Percentiles rank a stretch among this genome's conserved stretches.
Evolutionary conservation across 2,329 filamentous ascomycete species (phyloP).

Genomic region (Botrytis deweyae): DNA sequence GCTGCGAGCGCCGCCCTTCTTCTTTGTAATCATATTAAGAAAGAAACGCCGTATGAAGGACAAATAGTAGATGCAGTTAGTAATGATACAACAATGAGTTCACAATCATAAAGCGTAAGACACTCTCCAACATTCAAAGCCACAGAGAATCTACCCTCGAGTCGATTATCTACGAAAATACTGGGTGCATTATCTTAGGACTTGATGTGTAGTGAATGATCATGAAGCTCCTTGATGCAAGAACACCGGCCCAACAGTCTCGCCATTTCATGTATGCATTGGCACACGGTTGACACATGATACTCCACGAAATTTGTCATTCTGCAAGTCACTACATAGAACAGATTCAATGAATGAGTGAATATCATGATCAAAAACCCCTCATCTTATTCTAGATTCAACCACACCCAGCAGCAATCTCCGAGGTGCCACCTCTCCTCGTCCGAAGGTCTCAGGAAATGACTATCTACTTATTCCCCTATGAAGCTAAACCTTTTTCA

Average conservation of each 20-base stretch:
- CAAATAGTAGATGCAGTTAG: neutral
- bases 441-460: neutral
- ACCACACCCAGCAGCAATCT: neutral
- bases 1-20: rapidly evolving
- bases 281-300: neutral
- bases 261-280: neutral
- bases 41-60: neutral
- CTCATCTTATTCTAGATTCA: neutral
- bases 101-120: neutral
- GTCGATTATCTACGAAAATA: neutral
- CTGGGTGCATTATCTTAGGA: neutral
- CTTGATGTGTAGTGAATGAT: neutral
- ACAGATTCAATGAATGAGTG: neutral
- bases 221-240: neutral
- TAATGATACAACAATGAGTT: neutral
- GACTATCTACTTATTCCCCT: neutral
- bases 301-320: neutral
- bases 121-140: neutral
- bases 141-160: neutral
- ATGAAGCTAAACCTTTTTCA: neutral
- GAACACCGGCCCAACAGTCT: neutral
- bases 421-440: neutral
- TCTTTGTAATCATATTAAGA: neutral
- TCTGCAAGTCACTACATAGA: neutral
- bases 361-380: neutral